Conservation (phyloP, 164 flowering plant species). For the Vitis labrusca region DNA sequence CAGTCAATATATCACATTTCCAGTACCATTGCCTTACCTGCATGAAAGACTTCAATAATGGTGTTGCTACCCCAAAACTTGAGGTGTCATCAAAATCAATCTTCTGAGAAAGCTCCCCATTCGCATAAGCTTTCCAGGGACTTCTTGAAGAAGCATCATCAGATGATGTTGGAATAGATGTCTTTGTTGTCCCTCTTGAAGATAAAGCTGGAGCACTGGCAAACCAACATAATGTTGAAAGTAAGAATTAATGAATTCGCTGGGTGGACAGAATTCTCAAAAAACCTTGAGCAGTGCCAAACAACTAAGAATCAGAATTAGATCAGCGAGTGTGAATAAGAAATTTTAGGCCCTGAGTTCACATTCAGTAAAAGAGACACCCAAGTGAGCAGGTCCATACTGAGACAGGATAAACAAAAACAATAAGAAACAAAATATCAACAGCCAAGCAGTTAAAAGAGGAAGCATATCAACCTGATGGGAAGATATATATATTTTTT, state of each 20-base stretch:
- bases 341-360: not conserved
- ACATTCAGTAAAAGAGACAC: not conserved
- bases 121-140: constrained; percentile 65
- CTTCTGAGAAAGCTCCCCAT: constrained; percentile 65
- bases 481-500: constrained; percentile 38
- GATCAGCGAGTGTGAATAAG: not conserved
- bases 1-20: no score
- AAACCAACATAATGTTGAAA: constrained; percentile 7
- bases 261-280: not conserved
- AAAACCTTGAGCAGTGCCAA: not conserved
- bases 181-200: constrained; percentile 51
- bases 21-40: constrained; percentile 46
- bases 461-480: no score
- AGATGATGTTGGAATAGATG: constrained; percentile 45
- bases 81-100: constrained; percentile 65
- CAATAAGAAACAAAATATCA: not conserved
- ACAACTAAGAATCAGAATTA: not conserved
- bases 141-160: constrained; percentile 66
- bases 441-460: no score
- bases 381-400: not conserved
- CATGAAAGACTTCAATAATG: constrained; percentile 89
- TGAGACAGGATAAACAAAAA: not conserved
- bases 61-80: constrained; percentile 79
- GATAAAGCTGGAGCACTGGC: constrained; percentile 89
- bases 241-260: not conserved